These are phyloP conservation scores for Pseudocercospora fuligena DNA, from an alignment of 2,329 filamentous ascomycete species.

Conservation along the genomic window DNA sequence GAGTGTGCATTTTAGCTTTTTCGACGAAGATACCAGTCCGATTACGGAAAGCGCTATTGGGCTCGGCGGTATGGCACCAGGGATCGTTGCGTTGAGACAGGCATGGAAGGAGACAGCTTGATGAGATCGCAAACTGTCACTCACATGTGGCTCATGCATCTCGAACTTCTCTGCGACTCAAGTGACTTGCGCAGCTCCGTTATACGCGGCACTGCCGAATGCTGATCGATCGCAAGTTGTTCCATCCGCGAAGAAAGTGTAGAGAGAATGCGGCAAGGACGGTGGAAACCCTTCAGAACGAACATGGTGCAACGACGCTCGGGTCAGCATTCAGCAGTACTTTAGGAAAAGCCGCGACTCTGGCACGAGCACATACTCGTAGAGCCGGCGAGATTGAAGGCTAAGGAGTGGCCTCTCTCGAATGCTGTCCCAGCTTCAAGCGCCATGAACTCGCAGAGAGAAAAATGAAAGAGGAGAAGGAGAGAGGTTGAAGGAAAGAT, in stretches of 20 bases:
- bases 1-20: conserved; percentile 81
- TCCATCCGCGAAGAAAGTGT: too few relatives aligned
- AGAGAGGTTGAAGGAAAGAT: background rate
- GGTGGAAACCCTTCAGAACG: too few relatives aligned
- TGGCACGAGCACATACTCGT: too few relatives aligned
- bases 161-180: background rate
- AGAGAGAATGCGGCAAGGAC: too few relatives aligned
- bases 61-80: conserved; percentile 60
- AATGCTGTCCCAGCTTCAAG: too few relatives aligned
- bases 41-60: conserved; percentile 65
- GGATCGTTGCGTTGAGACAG: conserved; percentile 50
- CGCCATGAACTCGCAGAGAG: too few relatives aligned
- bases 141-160: background rate
- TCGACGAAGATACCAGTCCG: conserved; percentile 62
- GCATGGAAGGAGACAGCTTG: conserved; percentile 49
- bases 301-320: background rate
- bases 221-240: too few relatives aligned
- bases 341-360: background rate
- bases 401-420: too few relatives aligned
- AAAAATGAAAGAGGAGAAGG: background rate
- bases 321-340: background rate
- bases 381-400: too few relatives aligned
- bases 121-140: background rate
- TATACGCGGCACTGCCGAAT: too few relatives aligned
- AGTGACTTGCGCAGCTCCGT: too few relatives aligned